Evolutionary conservation across 2,329 filamentous ascomycete species (phyloP), one percentile per base, ranked within the genome.

Genomic region (Cladophialophora exuberans): DNA sequence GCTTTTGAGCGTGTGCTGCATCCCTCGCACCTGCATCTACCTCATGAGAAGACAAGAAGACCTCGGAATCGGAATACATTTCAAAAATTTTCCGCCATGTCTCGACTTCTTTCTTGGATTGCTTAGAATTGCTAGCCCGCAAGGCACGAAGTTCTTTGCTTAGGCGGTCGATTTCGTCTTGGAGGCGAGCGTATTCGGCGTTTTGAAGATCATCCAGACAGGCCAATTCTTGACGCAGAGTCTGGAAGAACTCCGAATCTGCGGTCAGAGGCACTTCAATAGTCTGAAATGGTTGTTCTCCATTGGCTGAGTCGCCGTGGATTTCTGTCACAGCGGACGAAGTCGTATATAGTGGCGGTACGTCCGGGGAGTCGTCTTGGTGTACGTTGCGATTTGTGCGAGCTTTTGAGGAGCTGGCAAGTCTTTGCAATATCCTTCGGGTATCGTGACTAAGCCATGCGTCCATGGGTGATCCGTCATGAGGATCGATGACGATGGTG

Each of bases 1-100:
- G 83, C 53, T 81, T 78, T 46, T 85, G 78, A 1, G 90, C 90
- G 57, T 82, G 81, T 3, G 77, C 75, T 60, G 86, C 87, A 46
- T 82, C 81, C 46, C 89, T 80, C 2, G 82, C 78, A 11, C 88
- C 88, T 53, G 87, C 84, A 61, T 89, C 85, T 26, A 74, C 73
- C 69, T 95, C 90, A 25, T 83, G 82, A 0, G 86, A 88, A 1
- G 88, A 90, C 69, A 94, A 94, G 73, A 96, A 96, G 25, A 95
- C 79, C 51, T 87, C 83, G 6, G 87, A 86, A 52, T 94, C 86
- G 10, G 92, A 73, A 66, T 96, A 96, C 0, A 93, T 73, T 56
- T 90, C 85, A 65, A 96, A 93, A 60, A 96, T 85, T 61, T 87
- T 81, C 44, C 90, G 83, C 90, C 90, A 96, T 31, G 80, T 81